A percentile compares a stretch with the other conserved stretches of the same genome.
Evolutionary conservation across 306 rosid species (phyloP).

Genomic region (Nissolia schottii): DNA sequence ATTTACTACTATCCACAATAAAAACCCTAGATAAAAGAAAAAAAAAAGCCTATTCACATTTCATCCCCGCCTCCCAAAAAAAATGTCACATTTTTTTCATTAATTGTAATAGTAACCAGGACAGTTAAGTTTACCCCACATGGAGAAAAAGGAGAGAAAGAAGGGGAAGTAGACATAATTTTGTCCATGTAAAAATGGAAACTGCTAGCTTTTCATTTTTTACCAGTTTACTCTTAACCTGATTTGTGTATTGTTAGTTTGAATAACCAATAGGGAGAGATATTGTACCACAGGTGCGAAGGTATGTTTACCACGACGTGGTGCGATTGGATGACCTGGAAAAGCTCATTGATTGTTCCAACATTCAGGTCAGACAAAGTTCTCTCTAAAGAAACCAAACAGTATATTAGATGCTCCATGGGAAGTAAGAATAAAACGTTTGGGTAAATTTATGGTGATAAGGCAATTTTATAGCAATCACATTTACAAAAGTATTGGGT

Average conservation of each 20-base stretch:
- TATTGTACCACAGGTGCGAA: slow-evolving; percentile 60
- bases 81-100: slow-evolving; percentile 7
- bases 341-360: slow-evolving; percentile 83
- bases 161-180: not conserved
- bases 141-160: not conserved
- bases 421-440: no score
- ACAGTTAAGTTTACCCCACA: slow-evolving; percentile 17
- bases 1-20: no score
- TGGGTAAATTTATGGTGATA: no score
- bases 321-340: slow-evolving; percentile 86
- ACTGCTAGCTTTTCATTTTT: not conserved
- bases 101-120: slow-evolving; percentile 9
- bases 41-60: no score
- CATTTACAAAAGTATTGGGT: no score
- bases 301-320: slow-evolving; percentile 94
- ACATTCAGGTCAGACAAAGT: slow-evolving; percentile 62
- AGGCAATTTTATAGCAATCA: no score
- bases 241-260: not conserved
- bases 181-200: slow-evolving; percentile 18
- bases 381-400: not conserved
- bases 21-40: no score
- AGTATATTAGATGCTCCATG: no score
- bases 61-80: not conserved
- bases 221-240: slow-evolving; percentile 3
- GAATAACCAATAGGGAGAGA: not conserved